Percentiles rank a stretch among this genome's conserved stretches.
These are phyloP conservation scores for Acmispon strigosus DNA, from an alignment of 306 rosid species.

Conservation along the genomic window DNA sequence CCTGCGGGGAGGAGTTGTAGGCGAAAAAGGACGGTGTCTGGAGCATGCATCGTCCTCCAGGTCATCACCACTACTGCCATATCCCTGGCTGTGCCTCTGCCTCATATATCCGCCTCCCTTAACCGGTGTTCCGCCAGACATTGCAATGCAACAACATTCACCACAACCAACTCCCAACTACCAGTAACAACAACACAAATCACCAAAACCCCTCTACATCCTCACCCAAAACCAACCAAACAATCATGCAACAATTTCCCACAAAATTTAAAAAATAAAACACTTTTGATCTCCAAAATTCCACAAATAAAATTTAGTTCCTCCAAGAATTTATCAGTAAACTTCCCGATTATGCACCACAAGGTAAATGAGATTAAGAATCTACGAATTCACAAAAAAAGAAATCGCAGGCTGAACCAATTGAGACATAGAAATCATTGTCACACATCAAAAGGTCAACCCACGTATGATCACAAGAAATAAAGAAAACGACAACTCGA, in stretches of 20 bases:
- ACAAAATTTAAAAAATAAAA: conserved; percentile 1
- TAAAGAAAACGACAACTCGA: conserved; percentile 13
- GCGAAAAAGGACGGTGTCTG: conserved; percentile 36
- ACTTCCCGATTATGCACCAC: conserved; percentile 2
- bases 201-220: conserved; percentile 25
- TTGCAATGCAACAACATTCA: conserved; percentile 36
- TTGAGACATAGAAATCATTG: conserved; percentile 15
- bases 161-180: conserved; percentile 13
- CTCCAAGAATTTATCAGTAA: background rate
- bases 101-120: conserved; percentile 79
- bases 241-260: conserved; percentile 21
- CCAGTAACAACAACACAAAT: conserved; percentile 8
- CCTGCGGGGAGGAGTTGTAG: conserved; percentile 43
- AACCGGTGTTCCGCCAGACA: conserved; percentile 95
- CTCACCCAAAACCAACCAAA: conserved; percentile 20
- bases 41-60: conserved; percentile 96
- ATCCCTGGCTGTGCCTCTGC: conserved; percentile 96
- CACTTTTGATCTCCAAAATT: conserved; percentile 22
- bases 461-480: conserved; percentile 12
- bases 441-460: conserved; percentile 13
- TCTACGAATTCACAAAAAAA: background rate
- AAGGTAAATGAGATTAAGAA: conserved; percentile 25
- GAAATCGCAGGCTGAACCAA: background rate
- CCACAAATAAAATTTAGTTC: conserved; percentile 14
- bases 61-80: conserved; percentile 93